Evolutionary conservation across 768 basidiomycete species (phyloP).

Genomic region (Cystofilobasidium capitatum): DNA sequence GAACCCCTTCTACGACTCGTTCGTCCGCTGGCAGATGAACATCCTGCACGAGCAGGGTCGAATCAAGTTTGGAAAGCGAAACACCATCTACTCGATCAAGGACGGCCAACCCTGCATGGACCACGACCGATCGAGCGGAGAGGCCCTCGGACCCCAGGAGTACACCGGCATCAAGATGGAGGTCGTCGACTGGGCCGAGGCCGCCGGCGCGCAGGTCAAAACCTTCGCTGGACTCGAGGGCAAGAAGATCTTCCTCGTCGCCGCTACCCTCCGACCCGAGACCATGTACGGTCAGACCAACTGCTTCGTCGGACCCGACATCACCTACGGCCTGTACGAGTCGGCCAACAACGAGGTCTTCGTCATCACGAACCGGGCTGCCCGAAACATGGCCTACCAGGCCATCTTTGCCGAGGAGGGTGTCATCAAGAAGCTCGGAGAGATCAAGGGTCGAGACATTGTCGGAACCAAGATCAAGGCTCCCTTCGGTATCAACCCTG

Average conservation of each 20-base stretch:
- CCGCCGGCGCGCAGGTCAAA: constrained; percentile 55
- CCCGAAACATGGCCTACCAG: constrained; percentile 40
- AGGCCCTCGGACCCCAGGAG: constrained; percentile 88
- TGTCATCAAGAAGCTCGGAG: constrained; percentile 59
- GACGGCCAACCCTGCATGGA: constrained; percentile 99
- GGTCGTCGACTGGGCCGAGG: constrained; percentile 71
- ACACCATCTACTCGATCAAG: constrained; percentile 97
- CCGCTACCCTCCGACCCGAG: constrained; percentile 90
- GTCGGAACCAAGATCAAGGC: constrained; percentile 85
- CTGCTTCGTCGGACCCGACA: constrained; percentile 80
- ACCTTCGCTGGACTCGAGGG: constrained; percentile 53
- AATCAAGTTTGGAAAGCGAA: constrained; percentile 96
- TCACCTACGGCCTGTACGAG: constrained; percentile 90
- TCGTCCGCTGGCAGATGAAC: constrained; percentile 97
- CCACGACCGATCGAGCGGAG: constrained; percentile 91
- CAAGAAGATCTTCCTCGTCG: constrained; percentile 81
- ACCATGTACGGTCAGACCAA: constrained; percentile 99
- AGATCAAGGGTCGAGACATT: constrained; percentile 67
- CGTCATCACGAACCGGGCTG: constrained; percentile 73
- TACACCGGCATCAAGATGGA: constrained; percentile 93
- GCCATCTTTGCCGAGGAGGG: constrained; percentile 63
- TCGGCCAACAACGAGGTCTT: constrained; percentile 66
- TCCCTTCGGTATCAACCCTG: constrained; percentile 66
- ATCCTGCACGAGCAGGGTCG: constrained; percentile 75
- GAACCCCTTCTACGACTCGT: constrained; percentile 94